Evolutionary conservation across 306 rosid genomes (phyloP).

Genomic region (Sicyos edulis): DNA sequence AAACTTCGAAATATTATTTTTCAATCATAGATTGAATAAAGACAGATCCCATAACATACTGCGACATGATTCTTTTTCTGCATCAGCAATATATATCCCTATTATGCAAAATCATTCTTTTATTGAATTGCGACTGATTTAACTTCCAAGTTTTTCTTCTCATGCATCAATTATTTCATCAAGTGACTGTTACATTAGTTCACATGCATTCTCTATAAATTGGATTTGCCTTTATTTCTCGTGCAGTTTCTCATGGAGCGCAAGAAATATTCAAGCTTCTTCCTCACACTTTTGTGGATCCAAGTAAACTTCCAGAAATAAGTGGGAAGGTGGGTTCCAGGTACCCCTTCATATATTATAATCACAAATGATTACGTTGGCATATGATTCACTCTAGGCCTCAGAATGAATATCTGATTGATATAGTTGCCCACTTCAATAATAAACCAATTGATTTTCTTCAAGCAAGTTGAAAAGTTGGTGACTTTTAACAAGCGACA

Average conservation of each 20-base stretch:
- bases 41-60: neutral
- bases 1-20: neutral
- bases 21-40: neutral
- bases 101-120: neutral
- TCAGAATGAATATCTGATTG: neutral
- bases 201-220: neutral
- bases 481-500: neutral
- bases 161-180: neutral
- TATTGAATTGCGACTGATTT: neutral
- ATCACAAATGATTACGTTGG: neutral
- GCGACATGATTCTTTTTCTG: neutral
- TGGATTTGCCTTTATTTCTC: conserved; percentile 15
- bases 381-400: neutral
- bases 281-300: conserved; percentile 81
- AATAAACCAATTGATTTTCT: neutral
- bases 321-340: conserved; percentile 39
- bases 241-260: conserved; percentile 80
- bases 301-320: conserved; percentile 52
- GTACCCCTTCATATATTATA: neutral
- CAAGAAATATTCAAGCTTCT: conserved; percentile 89
- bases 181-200: neutral
- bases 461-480: neutral
- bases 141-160: conserved; percentile 16
- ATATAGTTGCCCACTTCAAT: neutral
- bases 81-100: neutral